Evolutionary conservation across 2,329 filamentous ascomycete genomes (phyloP), one percentile per base, ranked within the genome.

Genomic region (Trichophyton rubrum): DNA sequence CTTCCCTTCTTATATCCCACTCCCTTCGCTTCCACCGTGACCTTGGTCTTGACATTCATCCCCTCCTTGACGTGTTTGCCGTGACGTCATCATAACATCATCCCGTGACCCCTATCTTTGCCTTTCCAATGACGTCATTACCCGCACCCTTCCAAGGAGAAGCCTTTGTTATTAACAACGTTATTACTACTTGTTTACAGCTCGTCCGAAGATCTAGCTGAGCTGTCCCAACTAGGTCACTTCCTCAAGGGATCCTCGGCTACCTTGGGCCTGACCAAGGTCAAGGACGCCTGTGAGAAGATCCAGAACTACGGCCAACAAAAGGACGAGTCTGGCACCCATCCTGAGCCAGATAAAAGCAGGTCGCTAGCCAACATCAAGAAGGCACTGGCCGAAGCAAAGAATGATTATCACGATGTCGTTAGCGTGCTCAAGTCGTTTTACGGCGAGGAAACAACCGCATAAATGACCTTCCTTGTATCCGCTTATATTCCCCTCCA

Each of bases 201-300:
- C 65, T 74, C 83, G 66, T 73, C 81, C 1, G 80, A 82, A 69
- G 80, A 96, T 62, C 83, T 97, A 61, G 74, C 77, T n/a, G 78
- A 85, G 66, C 83, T 97, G 41, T 95, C 90, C 38, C 81, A 83
- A 59, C 85, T 96, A 35, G 93, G 93, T 47, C 93, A 99, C 76
- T 99, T 96, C 77, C 81, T 99, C 67, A 99, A 99, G 77, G 93
- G 93, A 62, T 97, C 92, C 5, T 96, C 92, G 7, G 92, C 93
- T 43, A 96, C 93, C 3, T 82, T 99, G 59, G 93, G 93, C 53
- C 82, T 97, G 60, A 86, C 83, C 68, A 95, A 95, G 74, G 87
- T 99, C 68, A 89, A 90, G 73, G 90, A 96, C 70, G 87, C 85
- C 64, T 99, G 93, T 77, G 91, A 97, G 76, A 90, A 95, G 79